Evolutionary conservation across 116 monocot species (phyloP).

Genomic region (Papilionanthe hybrid): DNA sequence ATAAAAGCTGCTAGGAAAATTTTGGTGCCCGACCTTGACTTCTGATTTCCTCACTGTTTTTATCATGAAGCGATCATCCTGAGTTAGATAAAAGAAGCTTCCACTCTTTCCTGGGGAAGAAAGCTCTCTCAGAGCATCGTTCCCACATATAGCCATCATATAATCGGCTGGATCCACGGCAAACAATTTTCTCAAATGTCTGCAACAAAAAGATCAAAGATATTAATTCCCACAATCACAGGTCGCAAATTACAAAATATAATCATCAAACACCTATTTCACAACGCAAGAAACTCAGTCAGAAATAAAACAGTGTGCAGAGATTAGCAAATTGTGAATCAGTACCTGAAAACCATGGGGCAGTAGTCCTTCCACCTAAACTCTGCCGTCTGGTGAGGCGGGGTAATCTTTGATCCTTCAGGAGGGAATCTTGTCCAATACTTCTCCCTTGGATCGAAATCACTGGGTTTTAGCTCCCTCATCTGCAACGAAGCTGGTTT

Average conservation of each 20-base stretch:
- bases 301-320: neutral
- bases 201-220: slow-evolving; percentile 17
- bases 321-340: neutral
- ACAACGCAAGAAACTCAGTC: neutral
- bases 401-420: slow-evolving; percentile 90
- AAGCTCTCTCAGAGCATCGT: slow-evolving; percentile 82
- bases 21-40: slow-evolving; percentile 62
- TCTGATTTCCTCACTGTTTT: slow-evolving; percentile 98
- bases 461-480: slow-evolving; percentile 48
- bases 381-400: slow-evolving; percentile 75
- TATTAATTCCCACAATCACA: too few species aligned
- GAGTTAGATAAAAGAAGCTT: slow-evolving; percentile 90
- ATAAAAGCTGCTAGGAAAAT: neutral
- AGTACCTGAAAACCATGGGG: slow-evolving; percentile 88
- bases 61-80: slow-evolving; percentile 93
- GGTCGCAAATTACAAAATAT: neutral
- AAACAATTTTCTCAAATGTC: slow-evolving; percentile 88
- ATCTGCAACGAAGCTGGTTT: slow-evolving; percentile 38
- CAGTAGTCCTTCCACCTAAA: slow-evolving; percentile 98
- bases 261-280: neutral
- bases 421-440: slow-evolving; percentile 95
- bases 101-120: slow-evolving; percentile 98
- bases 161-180: slow-evolving; percentile 93
- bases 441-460: slow-evolving; percentile 87
- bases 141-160: slow-evolving; percentile 93